Evolutionary conservation across 768 basidiomycete genomes (phyloP).

Genomic region (Amanita muscaria): DNA sequence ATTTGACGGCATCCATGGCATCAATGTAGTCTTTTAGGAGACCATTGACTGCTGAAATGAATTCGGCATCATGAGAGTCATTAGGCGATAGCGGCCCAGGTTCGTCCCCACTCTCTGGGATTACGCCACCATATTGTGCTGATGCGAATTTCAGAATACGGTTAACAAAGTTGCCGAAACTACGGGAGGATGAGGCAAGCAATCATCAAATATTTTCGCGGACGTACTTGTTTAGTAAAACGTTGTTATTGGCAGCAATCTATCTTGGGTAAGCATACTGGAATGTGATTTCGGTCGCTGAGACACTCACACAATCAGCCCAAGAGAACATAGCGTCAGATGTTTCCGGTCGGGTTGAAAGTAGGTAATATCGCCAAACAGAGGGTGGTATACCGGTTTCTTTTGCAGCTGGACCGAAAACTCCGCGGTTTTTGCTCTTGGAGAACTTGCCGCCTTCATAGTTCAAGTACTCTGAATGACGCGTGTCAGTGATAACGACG

Average conservation of each 20-base stretch:
- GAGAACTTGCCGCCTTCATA: conserved; percentile 99
- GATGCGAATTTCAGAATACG: conserved; percentile 87
- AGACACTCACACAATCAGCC: conserved; percentile 81
- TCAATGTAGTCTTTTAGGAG: conserved; percentile 74
- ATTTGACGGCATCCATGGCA: conserved; percentile 86
- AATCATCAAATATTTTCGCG: not conserved
- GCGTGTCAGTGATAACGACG: conserved; percentile 1
- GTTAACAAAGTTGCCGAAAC: conserved; percentile 98
- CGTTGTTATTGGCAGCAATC: conserved; percentile 89
- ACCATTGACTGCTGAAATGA: conserved; percentile 71
- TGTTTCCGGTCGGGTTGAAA: conserved; percentile 88
- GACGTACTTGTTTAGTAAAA: conserved; percentile 84
- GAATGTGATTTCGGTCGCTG: too few species aligned
- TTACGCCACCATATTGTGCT: conserved; percentile 68
- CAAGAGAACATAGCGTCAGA: conserved; percentile 96
- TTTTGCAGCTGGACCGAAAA: conserved; percentile 90
- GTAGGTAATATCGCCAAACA: conserved; percentile 95
- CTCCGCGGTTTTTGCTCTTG: conserved; percentile 92
- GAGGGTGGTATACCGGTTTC: conserved; percentile 90
- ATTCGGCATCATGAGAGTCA: conserved; percentile 60
- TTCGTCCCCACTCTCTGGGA: conserved; percentile 72
- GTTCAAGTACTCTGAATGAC: conserved; percentile 77
- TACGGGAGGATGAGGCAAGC: conserved; percentile 18
- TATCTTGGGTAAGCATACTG: too few species aligned
- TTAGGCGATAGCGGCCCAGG: conserved; percentile 64